These are phyloP conservation scores for Cladorrhinum samala DNA, from an alignment of 495 filamentous ascomycete genomes.

Conservation along the genomic window DNA sequence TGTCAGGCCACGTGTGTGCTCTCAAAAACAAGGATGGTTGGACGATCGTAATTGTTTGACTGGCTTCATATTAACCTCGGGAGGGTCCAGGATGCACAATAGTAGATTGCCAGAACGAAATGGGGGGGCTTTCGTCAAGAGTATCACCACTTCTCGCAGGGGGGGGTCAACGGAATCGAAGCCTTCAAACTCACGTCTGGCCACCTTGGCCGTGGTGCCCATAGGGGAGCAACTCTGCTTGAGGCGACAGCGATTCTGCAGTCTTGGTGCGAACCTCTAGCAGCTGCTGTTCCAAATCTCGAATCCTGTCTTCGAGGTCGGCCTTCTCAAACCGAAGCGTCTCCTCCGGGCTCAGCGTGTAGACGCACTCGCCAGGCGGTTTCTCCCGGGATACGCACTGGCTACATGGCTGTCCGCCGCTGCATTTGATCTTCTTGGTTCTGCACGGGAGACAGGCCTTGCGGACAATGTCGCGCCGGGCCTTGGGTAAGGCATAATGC, in stretches of 20 bases:
- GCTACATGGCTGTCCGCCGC: background rate
- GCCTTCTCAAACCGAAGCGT: background rate
- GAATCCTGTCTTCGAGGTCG: background rate
- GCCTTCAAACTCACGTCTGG: constrained; percentile 1
- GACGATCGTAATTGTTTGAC: too few species aligned
- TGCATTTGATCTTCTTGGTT: background rate
- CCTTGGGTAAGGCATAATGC: background rate
- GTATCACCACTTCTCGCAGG: background rate
- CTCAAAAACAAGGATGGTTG: too few species aligned
- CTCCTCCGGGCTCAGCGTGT: background rate
- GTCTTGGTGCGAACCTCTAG: too few species aligned
- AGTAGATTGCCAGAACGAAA: background rate
- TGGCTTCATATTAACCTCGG: too few species aligned
- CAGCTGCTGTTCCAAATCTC: background rate
- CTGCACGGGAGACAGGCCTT: background rate
- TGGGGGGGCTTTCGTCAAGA: background rate
- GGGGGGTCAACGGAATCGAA: background rate
- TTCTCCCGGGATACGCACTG: background rate
- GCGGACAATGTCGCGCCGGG: background rate
- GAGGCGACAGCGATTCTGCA: background rate
- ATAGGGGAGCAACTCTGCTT: background rate
- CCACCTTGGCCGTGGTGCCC: background rate
- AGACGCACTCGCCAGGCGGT: background rate
- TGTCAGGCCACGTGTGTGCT: too few species aligned
- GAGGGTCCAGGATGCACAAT: too few species aligned